Percentiles rank a stretch among this genome's conserved stretches.
Evolutionary conservation across 495 filamentous ascomycete species (phyloP).

Genomic region (Aspergillus biplanus): DNA sequence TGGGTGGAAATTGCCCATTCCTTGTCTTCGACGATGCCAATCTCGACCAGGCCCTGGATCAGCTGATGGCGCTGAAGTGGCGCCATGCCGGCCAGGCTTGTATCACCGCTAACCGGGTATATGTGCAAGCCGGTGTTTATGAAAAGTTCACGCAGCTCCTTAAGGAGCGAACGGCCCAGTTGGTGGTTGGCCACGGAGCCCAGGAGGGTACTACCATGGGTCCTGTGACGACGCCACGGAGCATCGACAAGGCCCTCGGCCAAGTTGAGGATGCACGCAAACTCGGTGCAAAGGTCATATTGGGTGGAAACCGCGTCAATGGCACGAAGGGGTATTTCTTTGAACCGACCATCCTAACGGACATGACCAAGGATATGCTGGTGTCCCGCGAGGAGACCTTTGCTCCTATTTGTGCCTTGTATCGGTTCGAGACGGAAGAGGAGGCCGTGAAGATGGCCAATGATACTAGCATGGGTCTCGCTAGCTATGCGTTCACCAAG

Average conservation of each 20-base stretch:
- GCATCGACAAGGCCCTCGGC: constrained; percentile 62
- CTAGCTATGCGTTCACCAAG: constrained; percentile 75
- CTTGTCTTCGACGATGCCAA: constrained; percentile 76
- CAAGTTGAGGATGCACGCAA: constrained; percentile 67
- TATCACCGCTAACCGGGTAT: constrained; percentile 73
- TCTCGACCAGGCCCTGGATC: constrained; percentile 61
- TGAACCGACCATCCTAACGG: constrained; percentile 68
- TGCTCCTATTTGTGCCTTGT: constrained; percentile 68
- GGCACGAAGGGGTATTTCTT: constrained; percentile 68
- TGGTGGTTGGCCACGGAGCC: constrained; percentile 69
- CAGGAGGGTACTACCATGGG: constrained; percentile 65
- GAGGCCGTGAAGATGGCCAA: constrained; percentile 67
- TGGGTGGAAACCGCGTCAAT: constrained; percentile 58
- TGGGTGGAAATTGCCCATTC: constrained; percentile 77
- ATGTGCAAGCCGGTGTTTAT: constrained; percentile 64
- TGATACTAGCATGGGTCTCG: constrained; percentile 70
- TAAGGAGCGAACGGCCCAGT: constrained; percentile 53
- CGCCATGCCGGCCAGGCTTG: constrained; percentile 73
- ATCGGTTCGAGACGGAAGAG: constrained; percentile 71
- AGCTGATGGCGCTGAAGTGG: constrained; percentile 67
- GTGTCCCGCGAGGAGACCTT: constrained; percentile 72
- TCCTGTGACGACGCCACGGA: constrained; percentile 64
- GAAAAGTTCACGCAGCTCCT: constrained; percentile 57
- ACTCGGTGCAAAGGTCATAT: constrained; percentile 60
- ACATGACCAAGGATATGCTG: constrained; percentile 64